Conservation (phyloP, 2,329 filamentous ascomycete species). For the Westerdykella ornata region DNA sequence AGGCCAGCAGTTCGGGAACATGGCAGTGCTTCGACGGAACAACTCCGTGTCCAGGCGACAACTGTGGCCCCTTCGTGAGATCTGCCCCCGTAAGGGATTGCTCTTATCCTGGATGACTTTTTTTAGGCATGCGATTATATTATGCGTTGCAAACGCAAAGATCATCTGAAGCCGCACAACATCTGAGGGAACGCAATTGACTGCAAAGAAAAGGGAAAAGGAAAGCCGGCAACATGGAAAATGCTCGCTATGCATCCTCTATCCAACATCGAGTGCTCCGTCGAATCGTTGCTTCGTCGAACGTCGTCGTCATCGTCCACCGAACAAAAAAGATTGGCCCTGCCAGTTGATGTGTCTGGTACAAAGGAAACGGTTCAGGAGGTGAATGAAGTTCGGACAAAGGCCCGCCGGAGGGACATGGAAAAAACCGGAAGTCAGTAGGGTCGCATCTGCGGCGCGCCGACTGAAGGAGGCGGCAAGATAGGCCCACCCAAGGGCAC, state of each 20-base stretch:
- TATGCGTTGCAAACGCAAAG: not conserved
- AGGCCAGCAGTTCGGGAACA: too few species aligned
- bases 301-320: slow-evolving; percentile 2
- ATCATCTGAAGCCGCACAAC: not conserved
- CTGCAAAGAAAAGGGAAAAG: not conserved
- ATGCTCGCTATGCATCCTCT: not conserved
- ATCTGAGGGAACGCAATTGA: not conserved
- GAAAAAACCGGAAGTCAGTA: slow-evolving; percentile 11
- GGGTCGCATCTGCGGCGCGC: slow-evolving; percentile 21
- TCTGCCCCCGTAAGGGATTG: too few species aligned
- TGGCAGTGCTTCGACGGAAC: too few species aligned
- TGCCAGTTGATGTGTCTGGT: slow-evolving; percentile 4
- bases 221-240: not conserved
- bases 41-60: too few species aligned
- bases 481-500: slow-evolving; percentile 8
- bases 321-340: not conserved
- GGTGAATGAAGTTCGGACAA: not conserved
- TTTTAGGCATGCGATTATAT: not conserved
- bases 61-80: too few species aligned
- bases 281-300: slow-evolving; percentile 13
- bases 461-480: slow-evolving; percentile 17
- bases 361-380: slow-evolving; percentile 1
- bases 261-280: not conserved
- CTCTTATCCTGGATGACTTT: too few species aligned
- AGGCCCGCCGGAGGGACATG: not conserved